phyloP scores from a whole-genome alignment of 129 eudicot species.

The Kitagawia praeruptora region DNA sequence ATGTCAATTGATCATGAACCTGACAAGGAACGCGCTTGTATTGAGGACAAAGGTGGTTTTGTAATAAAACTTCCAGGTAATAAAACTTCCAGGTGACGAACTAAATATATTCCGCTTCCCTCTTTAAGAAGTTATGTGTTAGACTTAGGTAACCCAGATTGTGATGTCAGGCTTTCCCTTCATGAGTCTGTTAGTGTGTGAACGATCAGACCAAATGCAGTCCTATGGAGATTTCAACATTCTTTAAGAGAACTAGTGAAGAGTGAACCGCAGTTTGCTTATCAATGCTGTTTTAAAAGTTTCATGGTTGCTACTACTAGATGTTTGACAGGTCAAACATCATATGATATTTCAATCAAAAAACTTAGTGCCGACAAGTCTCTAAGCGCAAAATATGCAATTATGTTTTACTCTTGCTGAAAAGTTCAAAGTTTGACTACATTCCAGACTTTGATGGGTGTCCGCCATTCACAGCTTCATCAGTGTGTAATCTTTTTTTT shows the following conservation, averaged over 20 bases:
- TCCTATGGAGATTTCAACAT: background rate
- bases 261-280: background rate
- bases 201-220: background rate
- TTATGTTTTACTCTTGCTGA: background rate
- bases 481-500: too few species aligned
- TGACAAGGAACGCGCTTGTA: slow-evolving; percentile 40
- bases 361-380: background rate
- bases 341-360: background rate
- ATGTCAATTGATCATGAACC: slow-evolving; percentile 84
- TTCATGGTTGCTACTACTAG: background rate
- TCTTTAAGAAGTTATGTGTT: background rate
- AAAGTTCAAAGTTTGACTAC: background rate
- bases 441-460: background rate
- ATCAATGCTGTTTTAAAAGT: background rate
- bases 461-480: background rate
- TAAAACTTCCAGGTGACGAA: slow-evolving; percentile 49
- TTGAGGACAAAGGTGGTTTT: slow-evolving; percentile 76
- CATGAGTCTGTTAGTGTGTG: background rate
- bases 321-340: background rate
- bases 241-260: background rate
- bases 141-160: background rate
- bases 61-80: slow-evolving; percentile 59
- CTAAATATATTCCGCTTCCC: background rate
- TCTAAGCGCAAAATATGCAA: background rate
- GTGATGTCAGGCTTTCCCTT: background rate